A percentile compares a stretch with the other conserved stretches of the same genome.
Conservation (phyloP, 257 asterid genomes). For the Solanum pinnatisectum region DNA sequence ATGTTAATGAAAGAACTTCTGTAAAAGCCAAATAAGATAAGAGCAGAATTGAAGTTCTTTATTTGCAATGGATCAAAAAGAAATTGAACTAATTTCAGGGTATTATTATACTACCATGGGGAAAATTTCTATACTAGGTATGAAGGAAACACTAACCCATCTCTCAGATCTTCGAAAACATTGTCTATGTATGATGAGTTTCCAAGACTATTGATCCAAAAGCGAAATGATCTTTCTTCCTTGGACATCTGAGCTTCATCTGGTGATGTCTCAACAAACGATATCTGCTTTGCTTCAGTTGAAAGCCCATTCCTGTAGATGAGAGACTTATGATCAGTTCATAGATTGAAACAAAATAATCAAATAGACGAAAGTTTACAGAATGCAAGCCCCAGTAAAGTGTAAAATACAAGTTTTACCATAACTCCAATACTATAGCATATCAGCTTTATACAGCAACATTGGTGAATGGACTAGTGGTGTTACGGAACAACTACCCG, state of each 20-base stretch:
- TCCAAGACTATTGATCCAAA: slow-evolving; percentile 96
- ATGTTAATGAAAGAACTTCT: neutral
- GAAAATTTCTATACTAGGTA: neutral
- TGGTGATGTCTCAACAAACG: slow-evolving; percentile 70
- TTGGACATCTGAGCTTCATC: slow-evolving; percentile 88
- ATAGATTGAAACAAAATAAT: neutral
- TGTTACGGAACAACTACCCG: neutral
- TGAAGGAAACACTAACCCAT: slow-evolving; percentile 37
- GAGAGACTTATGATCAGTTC: neutral
- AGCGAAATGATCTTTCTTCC: slow-evolving; percentile 91
- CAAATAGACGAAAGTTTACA: neutral
- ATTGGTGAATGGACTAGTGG: neutral
- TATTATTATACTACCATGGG: neutral
- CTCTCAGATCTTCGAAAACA: slow-evolving; percentile 75
- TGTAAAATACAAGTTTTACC: neutral
- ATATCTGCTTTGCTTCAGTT: slow-evolving; percentile 32
- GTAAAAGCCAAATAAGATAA: neutral
- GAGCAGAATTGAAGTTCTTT: neutral
- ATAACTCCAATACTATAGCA: neutral
- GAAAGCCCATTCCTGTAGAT: slow-evolving; percentile 73
- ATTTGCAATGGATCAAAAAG: neutral
- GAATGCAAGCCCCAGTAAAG: neutral
- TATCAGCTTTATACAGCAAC: neutral
- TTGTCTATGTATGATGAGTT: slow-evolving; percentile 55
- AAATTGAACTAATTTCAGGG: neutral